Evolutionary conservation across 1,284 basidiomycete genomes (phyloP).

Genomic region (Sporisorium sorghi): DNA sequence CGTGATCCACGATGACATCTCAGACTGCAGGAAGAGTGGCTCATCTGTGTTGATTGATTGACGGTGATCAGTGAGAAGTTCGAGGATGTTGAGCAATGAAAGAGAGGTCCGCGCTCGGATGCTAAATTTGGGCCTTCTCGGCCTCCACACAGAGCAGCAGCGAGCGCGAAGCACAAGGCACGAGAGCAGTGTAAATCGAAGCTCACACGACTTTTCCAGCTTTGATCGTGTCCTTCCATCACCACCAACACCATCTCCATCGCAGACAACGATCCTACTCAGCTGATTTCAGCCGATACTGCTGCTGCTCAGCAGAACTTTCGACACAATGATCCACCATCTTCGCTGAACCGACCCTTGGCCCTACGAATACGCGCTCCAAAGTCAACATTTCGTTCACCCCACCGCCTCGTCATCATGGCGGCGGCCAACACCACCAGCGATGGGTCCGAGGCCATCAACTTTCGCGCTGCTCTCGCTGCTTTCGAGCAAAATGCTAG

Average conservation of each 20-base stretch:
- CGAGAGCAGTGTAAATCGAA: background rate
- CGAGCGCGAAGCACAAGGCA: background rate
- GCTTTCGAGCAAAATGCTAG: slow-evolving; percentile 29
- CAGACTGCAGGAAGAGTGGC: too few species aligned
- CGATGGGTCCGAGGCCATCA: slow-evolving; percentile 35
- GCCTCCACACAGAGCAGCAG: slow-evolving; percentile 3
- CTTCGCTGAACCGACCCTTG: background rate
- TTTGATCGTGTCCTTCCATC: background rate
- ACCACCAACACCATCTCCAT: background rate
- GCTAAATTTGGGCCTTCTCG: slow-evolving; percentile 1
- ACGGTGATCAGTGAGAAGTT: too few species aligned
- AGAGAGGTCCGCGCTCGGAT: background rate
- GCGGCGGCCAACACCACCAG: background rate
- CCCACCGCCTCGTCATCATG: slow-evolving; percentile 12
- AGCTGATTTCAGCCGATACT: background rate
- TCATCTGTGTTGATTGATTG: background rate
- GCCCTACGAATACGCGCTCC: too few species aligned
- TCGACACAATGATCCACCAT: background rate
- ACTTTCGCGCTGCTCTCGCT: slow-evolving; percentile 47
- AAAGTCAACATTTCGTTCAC: too few species aligned
- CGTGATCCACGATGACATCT: too few species aligned
- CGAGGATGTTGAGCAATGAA: too few species aligned
- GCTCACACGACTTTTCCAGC: slow-evolving; percentile 8
- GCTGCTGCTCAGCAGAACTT: background rate
- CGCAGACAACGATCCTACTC: background rate